phyloP scores from a whole-genome alignment of 1,139 yeast species.

The Arxiozyma bovina region DNA sequence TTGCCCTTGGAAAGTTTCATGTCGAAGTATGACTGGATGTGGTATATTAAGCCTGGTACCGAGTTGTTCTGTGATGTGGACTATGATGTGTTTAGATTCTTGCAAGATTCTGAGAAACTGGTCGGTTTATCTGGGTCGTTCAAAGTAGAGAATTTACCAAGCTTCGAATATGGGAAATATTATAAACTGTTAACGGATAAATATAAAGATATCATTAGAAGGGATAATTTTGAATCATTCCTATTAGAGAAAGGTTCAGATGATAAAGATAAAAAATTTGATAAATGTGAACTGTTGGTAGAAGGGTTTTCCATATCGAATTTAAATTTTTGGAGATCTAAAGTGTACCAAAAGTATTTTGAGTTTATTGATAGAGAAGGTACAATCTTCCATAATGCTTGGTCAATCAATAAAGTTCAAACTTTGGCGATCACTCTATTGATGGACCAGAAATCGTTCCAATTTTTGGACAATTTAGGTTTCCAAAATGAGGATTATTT shows the following conservation, averaged over 20 bases:
- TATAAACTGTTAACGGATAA: slow-evolving; percentile 45
- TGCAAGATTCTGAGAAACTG: slow-evolving; percentile 63
- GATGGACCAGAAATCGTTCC: slow-evolving; percentile 53
- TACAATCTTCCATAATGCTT: slow-evolving; percentile 81
- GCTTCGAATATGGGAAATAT: slow-evolving; percentile 68
- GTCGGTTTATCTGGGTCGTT: slow-evolving; percentile 78
- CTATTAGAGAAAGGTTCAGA: slow-evolving; percentile 55
- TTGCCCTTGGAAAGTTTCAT: slow-evolving; percentile 69
- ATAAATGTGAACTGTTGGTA: slow-evolving; percentile 29
- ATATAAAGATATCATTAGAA: slow-evolving; percentile 2
- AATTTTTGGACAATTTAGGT: slow-evolving; percentile 68
- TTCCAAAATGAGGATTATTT: slow-evolving; percentile 29
- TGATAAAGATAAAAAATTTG: slow-evolving; percentile 61
- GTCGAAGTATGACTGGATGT: slow-evolving; percentile 70
- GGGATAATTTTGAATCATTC: slow-evolving; percentile 55
- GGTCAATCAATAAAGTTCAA: slow-evolving; percentile 90
- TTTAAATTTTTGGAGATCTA: slow-evolving; percentile 62
- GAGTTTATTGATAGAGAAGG: slow-evolving; percentile 66
- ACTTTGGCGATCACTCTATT: slow-evolving; percentile 72
- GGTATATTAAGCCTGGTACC: slow-evolving; percentile 91
- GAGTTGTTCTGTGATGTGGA: slow-evolving; percentile 68
- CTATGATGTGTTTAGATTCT: slow-evolving; percentile 71
- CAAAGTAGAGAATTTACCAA: slow-evolving; percentile 62
- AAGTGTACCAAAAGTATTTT: slow-evolving; percentile 59
- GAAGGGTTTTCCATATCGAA: slow-evolving; percentile 65